Evolutionary conservation across 371 early-diverging fungal species (phyloP), one percentile per base, ranked within the genome.

Genomic region (Actinomucor elegans): DNA sequence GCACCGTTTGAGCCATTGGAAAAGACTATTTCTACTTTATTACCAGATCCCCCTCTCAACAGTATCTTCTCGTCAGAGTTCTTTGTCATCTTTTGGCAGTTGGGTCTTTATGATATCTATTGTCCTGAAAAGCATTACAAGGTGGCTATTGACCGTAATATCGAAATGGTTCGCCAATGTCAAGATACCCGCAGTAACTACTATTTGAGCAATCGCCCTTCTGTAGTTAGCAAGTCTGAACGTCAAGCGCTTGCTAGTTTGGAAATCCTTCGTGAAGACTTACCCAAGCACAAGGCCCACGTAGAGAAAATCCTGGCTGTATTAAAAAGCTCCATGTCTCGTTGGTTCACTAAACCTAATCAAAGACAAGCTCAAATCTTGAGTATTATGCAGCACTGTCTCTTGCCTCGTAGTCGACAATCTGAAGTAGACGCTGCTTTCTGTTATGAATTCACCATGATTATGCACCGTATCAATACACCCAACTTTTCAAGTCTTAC

Each of bases 81-180:
- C 66, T 94, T 85, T 52, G 75, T 81, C 0, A 84, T 87, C 0
- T 96, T 96, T 56, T 96, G 95, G 96, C 86, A 88, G 42, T 66
- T 96, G 28, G 69, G 80, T 3, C 60, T 92, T 1, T 89, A 91
- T 59, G 97, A 96, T 59, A 89, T 95, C 7, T 71, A 80, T 46
- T 84, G 90, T 11, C 96, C 96, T 8, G 66, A 64, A 23, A 67
- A 61, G 0, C 81, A 85, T 53, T 96, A 96, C 73, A 58, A 77
- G 37, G 69, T 75, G 6, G 89, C 92, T 37, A 88, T 91, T 29
- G 71, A 69, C 5, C 78, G 77, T 37, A 84, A 88, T 34, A 68
- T 60, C 10, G 69, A 77, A 20, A 58, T 71, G 23, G 61, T 77
- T 21, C 64, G 67, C 3, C 71, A 69, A 42, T 75, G 75, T 24